Percentiles rank a stretch among this genome's conserved stretches.
Evolutionary conservation across 805 yeast species (phyloP).

Genomic region (Kluyveromyces starmeri): DNA sequence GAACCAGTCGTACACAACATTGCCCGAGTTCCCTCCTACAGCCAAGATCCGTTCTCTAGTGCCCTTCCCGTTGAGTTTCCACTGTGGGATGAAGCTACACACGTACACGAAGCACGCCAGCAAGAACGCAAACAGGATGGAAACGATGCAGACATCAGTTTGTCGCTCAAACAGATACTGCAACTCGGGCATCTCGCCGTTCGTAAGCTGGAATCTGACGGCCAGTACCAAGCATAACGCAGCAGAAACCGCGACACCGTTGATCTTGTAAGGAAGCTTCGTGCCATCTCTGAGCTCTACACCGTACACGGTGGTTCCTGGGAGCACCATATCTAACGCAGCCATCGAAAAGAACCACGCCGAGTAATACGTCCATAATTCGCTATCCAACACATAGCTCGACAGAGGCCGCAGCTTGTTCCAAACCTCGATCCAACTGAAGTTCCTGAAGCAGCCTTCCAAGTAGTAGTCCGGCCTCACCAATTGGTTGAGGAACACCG

Average conservation of each 20-base stretch:
- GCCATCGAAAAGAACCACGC: constrained; percentile 66
- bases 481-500: constrained; percentile 49
- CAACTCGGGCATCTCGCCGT: constrained; percentile 66
- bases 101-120: constrained; percentile 60
- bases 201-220: constrained; percentile 44
- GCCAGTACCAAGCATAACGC: constrained; percentile 33
- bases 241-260: constrained; percentile 56
- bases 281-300: constrained; percentile 70
- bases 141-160: constrained; percentile 51
- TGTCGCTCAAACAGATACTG: constrained; percentile 64
- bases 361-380: constrained; percentile 56
- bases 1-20: constrained; percentile 80
- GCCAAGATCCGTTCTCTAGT: constrained; percentile 69
- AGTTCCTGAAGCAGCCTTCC: constrained; percentile 33
- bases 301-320: constrained; percentile 60
- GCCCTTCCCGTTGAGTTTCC: constrained; percentile 39
- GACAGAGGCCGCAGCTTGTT: constrained; percentile 30
- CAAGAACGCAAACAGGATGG: constrained; percentile 54
- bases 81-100: constrained; percentile 55
- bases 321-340: constrained; percentile 52
- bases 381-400: constrained; percentile 31
- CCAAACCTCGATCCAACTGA: constrained; percentile 34
- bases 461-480: constrained; percentile 52
- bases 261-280: constrained; percentile 62
- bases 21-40: constrained; percentile 77